Percentiles rank a stretch among this genome's conserved stretches.
phyloP scores from a whole-genome alignment of 257 asterid species.

The Salvia miltiorrhiza region DNA sequence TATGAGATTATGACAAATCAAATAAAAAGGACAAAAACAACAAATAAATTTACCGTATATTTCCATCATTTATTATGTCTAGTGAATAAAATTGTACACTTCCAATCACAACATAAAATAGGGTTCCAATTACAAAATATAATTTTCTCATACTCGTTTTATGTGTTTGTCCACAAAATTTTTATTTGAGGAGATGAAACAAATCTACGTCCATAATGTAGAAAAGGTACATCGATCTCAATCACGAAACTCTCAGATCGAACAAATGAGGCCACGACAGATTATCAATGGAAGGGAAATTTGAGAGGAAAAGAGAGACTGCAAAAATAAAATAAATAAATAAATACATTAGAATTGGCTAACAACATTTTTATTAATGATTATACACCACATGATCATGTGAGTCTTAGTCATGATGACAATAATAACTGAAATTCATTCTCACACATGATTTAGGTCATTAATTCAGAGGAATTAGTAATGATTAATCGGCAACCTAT shows the following conservation, averaged over 20 bases:
- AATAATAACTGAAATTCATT: not conserved
- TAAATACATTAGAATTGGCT: not conserved
- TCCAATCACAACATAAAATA: not conserved
- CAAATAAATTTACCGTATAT: not conserved
- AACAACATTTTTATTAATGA: not conserved
- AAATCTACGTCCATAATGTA: too few species aligned
- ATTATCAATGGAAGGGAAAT: not conserved
- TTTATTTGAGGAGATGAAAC: too few species aligned
- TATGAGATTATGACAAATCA: not conserved
- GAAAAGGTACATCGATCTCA: too few species aligned
- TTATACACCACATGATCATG: constrained; percentile 11
- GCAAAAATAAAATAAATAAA: not conserved
- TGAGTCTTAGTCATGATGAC: constrained; percentile 7
- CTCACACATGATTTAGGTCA: not conserved
- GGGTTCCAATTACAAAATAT: too few species aligned
- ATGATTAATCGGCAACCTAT: not conserved
- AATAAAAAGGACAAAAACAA: not conserved
- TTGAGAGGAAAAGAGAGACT: too few species aligned
- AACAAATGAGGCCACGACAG: not conserved
- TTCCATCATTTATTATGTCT: not conserved
- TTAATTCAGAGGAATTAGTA: not conserved
- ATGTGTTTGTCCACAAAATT: too few species aligned
- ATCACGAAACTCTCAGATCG: too few species aligned
- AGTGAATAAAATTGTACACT: not conserved
- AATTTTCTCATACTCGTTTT: too few species aligned